Percentiles rank a stretch among this genome's conserved stretches.
These are phyloP conservation scores for Acorus calamus DNA, from an alignment of 106 monocot species.

Conservation along the genomic window DNA sequence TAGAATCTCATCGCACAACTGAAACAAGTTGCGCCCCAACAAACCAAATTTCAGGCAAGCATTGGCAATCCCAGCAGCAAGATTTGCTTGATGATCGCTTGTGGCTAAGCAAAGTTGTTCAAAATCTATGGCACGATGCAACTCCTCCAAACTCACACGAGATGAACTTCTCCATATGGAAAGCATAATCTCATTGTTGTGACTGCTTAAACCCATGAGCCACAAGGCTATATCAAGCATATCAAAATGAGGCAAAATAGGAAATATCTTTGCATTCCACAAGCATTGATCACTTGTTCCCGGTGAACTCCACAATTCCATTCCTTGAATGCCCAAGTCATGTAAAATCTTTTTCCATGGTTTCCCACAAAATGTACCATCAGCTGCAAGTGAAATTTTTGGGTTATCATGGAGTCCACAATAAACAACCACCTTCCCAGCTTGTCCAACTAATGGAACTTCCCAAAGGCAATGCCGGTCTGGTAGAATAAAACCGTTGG, in stretches of 20 bases:
- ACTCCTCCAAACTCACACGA: conserved; percentile 81
- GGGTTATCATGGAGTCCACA: conserved; percentile 97
- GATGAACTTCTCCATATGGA: conserved; percentile 57
- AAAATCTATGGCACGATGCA: conserved; percentile 73
- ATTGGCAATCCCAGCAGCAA: conserved; percentile 72
- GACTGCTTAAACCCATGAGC: conserved; percentile 51
- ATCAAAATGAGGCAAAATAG: conserved; percentile 37
- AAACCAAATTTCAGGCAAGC: conserved; percentile 69
- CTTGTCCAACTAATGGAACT: conserved; percentile 57
- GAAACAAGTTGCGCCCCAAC: conserved; percentile 71
- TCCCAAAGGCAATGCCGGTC: conserved; percentile 90
- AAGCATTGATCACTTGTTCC: conserved; percentile 37
- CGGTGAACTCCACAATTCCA: conserved; percentile 52
- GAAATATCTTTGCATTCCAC: conserved; percentile 88
- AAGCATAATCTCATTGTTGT: conserved; percentile 24
- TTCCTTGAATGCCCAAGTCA: conserved; percentile 63
- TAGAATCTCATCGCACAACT: conserved; percentile 69
- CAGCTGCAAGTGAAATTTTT: conserved; percentile 35
- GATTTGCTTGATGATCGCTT: conserved; percentile 64
- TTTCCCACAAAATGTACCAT: conserved; percentile 90
- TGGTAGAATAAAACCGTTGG: conserved; percentile 42
- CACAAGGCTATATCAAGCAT: conserved; percentile 79
- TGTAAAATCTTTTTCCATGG: conserved; percentile 77
- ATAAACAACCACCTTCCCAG: conserved; percentile 47
- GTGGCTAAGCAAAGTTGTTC: conserved; percentile 44